Conservation (phyloP, 1,284 basidiomycete species). For the Ceratobasidium sp. region DNA sequence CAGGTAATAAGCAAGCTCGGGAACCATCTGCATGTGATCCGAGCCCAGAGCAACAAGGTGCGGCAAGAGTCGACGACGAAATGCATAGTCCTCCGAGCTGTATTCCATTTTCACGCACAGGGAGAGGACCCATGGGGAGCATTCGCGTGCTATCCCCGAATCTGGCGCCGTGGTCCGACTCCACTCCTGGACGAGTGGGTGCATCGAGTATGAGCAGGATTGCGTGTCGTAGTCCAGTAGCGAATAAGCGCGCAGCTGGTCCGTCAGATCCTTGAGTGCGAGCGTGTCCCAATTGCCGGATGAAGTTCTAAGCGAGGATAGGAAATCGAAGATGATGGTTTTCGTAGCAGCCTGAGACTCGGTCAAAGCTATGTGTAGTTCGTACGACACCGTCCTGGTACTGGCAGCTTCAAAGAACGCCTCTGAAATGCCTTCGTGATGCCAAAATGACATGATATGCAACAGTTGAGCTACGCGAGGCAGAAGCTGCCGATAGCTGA, state of each 20-base stretch:
- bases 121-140: slow-evolving; percentile 11
- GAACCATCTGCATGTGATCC: not conserved
- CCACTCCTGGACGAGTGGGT: slow-evolving; percentile 15
- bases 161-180: not conserved
- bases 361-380: not conserved
- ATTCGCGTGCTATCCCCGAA: not conserved
- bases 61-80: slow-evolving; percentile 16
- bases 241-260: not conserved
- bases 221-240: slow-evolving; percentile 1
- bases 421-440: slow-evolving; percentile 23
- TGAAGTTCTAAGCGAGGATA: not conserved
- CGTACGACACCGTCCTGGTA: too few relatives aligned
- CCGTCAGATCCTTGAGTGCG: not conserved
- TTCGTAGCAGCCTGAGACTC: not conserved
- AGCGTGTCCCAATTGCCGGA: not conserved
- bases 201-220: not conserved
- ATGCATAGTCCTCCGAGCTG: slow-evolving; percentile 6
- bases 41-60: slow-evolving; percentile 19
- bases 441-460: slow-evolving; percentile 14
- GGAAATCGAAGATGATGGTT: not conserved
- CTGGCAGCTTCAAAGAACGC: slow-evolving; percentile 6
- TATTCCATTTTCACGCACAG: slow-evolving; percentile 4
- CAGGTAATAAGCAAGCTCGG: not conserved
- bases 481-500: not conserved
- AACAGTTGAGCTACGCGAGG: not conserved